These are phyloP conservation scores for Pichia nanzhaoensis DNA, from an alignment of 805 yeast species.

Conservation along the genomic window DNA sequence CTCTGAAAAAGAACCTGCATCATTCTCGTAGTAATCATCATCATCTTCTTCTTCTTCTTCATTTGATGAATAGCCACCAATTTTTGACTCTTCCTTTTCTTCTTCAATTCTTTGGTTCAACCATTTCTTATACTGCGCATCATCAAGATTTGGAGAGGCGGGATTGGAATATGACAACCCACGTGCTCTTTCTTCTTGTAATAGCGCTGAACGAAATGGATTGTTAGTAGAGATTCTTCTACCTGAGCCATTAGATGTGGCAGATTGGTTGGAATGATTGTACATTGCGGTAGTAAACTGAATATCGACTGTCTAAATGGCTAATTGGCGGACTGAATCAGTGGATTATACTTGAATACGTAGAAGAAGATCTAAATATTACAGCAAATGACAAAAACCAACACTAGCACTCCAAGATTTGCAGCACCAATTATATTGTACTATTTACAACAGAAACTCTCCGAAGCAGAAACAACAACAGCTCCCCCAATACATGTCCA, in stretches of 20 bases:
- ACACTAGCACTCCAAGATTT: too few relatives aligned
- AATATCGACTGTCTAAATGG: too few relatives aligned
- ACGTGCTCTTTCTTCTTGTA: constrained; percentile 26
- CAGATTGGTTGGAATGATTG: constrained; percentile 27
- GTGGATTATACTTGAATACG: too few relatives aligned
- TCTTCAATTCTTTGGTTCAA: constrained; percentile 32
- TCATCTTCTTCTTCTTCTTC: constrained; percentile 3
- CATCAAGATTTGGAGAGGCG: constrained; percentile 19
- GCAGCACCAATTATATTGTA: too few relatives aligned
- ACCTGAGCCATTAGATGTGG: constrained; percentile 32
- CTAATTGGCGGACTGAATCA: too few relatives aligned
- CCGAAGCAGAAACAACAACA: too few relatives aligned
- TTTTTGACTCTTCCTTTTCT: constrained; percentile 25
- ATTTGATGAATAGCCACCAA: neutral
- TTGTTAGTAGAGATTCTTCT: constrained; percentile 57
- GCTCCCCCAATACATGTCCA: too few relatives aligned
- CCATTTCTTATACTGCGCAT: constrained; percentile 50
- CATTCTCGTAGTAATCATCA: constrained; percentile 37
- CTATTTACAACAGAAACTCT: too few relatives aligned
- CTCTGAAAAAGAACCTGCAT: constrained; percentile 28
- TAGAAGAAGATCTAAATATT: too few relatives aligned
- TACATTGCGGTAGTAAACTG: constrained; percentile 19
- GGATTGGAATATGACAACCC: constrained; percentile 4
- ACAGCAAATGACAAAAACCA: too few relatives aligned
- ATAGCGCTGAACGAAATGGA: constrained; percentile 56